Percentiles rank a stretch among this genome's conserved stretches.
phyloP scores from a whole-genome alignment of 1,139 yeast species.

The Debaryomyces sp. region DNA sequence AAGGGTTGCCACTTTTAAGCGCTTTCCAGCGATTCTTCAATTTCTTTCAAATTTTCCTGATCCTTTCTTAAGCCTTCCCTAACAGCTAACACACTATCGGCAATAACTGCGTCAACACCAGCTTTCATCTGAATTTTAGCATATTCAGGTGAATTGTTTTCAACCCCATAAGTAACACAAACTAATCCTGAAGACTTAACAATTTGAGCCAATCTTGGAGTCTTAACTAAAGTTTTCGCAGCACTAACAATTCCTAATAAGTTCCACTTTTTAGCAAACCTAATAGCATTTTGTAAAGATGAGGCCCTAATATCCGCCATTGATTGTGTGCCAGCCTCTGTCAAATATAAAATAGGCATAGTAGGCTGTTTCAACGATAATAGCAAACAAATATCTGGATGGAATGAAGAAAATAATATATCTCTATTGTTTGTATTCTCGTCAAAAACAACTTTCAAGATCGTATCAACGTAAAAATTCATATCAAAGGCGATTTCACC shows the following conservation, averaged over 20 bases:
- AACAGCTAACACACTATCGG: constrained; percentile 91
- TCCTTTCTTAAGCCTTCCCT: constrained; percentile 71
- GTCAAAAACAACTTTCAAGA: constrained; percentile 78
- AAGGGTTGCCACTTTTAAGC: background rate
- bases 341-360: constrained; percentile 83
- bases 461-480: constrained; percentile 86
- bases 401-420: constrained; percentile 88
- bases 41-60: constrained; percentile 19
- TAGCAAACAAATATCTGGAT: constrained; percentile 88
- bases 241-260: constrained; percentile 91
- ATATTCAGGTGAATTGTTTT: constrained; percentile 82
- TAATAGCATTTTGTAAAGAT: constrained; percentile 86
- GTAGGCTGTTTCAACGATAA: constrained; percentile 91
- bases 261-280: constrained; percentile 93
- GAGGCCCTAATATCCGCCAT: constrained; percentile 93
- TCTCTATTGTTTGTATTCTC: constrained; percentile 76
- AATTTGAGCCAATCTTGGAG: constrained; percentile 87
- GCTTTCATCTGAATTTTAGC: constrained; percentile 88
- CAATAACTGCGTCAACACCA: constrained; percentile 98
- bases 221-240: constrained; percentile 77
- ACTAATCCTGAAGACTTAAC: constrained; percentile 90
- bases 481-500: constrained; percentile 83
- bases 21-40: constrained; percentile 3
- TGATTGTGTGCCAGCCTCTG: constrained; percentile 79
- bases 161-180: constrained; percentile 88